Base-by-base conservation (phyloP, 139 green algal genomes). In the Closterium sp. region DNA sequence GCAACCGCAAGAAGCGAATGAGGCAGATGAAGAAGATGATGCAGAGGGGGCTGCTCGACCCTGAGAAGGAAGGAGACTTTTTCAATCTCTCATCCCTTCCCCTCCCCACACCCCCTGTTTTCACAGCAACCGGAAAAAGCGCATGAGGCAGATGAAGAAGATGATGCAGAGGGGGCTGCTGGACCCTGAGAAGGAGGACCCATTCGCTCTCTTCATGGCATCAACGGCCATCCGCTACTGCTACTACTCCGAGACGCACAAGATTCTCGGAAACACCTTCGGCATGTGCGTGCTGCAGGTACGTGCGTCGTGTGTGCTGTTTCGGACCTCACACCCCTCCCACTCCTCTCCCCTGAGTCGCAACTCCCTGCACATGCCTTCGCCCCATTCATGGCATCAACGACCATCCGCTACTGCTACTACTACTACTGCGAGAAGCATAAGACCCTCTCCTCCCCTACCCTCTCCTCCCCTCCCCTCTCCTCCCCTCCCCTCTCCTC, bases 211-310 rank as follows among this genome's bases (percentile, higher is more conserved):
- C 32, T 99, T 99, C 94, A 96, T 99, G 70, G 97, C 98, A 31
- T 97, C 95, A 90, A 99, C 98, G 42, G 96, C 97, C 96, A 99
- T 99, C 95, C 95, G 98, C 29, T 99, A 99, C 96, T 98, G 97
- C 96, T 99, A 98, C 96, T 99, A 99, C 95, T 87, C 96, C 45
- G 98, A 99, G 88, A 99, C 98, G 11, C 98, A 99, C 91, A 98
- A 98, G 91, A 97, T 99, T 86, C 96, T 99, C 90, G 98, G 98
- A 62, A 98, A 98, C 95, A 99, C 98, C 19, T 99, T 97, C 94
- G 98, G 98, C 91, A 99, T 99, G 98, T 97, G 96, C n/a, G 98
- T 99, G 13, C 96, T 99, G 70, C 97, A 99, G 97, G 97, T 97
- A 85, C n/a, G 93, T 38, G 2, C 4, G 21, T 24, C 2, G 21